Evolutionary conservation across 2,329 filamentous ascomycete species (phyloP).

Genomic region (Thermothelomyces thermophilus): DNA sequence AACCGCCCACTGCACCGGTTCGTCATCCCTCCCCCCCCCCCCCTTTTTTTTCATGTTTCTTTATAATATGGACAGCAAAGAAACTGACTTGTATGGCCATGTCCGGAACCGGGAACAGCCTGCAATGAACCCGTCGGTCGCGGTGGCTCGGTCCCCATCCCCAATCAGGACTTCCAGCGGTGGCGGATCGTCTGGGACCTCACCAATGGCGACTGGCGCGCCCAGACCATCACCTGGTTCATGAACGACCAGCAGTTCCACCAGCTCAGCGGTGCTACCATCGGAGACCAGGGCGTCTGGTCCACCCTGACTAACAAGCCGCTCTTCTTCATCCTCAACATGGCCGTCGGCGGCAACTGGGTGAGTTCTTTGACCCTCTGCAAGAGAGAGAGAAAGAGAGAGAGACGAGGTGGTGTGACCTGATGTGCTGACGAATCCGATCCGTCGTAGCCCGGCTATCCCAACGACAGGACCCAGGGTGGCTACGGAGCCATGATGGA

Average conservation of each 20-base stretch:
- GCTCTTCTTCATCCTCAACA: slow-evolving; percentile 27
- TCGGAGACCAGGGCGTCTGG: slow-evolving; percentile 39
- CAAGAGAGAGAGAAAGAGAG: not conserved
- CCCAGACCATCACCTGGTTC: slow-evolving; percentile 44
- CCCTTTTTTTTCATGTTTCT: not conserved
- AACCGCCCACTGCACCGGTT: slow-evolving; percentile 41
- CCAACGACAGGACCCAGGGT: slow-evolving; percentile 25
- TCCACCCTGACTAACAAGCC: slow-evolving; percentile 28
- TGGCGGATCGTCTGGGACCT: slow-evolving; percentile 45
- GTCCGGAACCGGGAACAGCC: slow-evolving; percentile 35
- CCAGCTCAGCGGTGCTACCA: slow-evolving; percentile 36
- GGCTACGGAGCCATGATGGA: slow-evolving; percentile 30
- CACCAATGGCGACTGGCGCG: slow-evolving; percentile 35
- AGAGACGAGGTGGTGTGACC: not conserved
- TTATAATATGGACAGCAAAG: too few relatives aligned
- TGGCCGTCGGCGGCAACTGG: slow-evolving; percentile 31
- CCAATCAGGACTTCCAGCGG: slow-evolving; percentile 42
- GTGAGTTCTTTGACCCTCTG: slow-evolving; percentile 9
- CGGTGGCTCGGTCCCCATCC: slow-evolving; percentile 32
- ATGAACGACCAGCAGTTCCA: slow-evolving; percentile 40
- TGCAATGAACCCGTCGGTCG: slow-evolving; percentile 44
- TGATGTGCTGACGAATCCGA: not conserved
- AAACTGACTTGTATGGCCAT: not conserved
- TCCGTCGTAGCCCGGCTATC: slow-evolving; percentile 25
- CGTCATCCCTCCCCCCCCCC: not conserved